Evolutionary conservation across 768 basidiomycete species (phyloP), one percentile per base, ranked within the genome.

Genomic region (Tulasnella sp.): DNA sequence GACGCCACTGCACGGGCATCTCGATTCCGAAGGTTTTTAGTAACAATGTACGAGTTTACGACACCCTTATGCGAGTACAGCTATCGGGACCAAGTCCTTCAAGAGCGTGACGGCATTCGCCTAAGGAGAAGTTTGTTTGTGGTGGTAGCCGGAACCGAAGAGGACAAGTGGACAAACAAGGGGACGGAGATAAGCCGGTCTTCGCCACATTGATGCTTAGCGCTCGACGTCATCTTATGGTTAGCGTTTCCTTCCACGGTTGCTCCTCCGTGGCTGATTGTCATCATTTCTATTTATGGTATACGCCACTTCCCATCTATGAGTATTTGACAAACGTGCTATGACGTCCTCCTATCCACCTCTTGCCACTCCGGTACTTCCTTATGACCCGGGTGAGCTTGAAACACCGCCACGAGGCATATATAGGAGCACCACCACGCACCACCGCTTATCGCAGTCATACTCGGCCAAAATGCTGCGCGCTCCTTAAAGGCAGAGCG

Each of bases 291-390:
- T 68, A 68, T 31, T 68, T 68, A 68, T 31, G 36, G 36, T 34
- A 5, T 31, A 10, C 62, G 27, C 5, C 12, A 10, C 16, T 36
- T 68, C 10, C 62, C 27, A 7, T 36, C 12, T n/a, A 58, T 8
- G 5, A 36, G 16, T 6, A 2, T 68, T 9, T 14, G 31, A 68
- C 34, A 52, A 52, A 52, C 34, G 27, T 68, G 31, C 12, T 36
- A 36, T 68, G 62, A 68, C 62, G 62, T 68, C 31, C 62, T 68
- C 62, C 62, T 68, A 68, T 68, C 62, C 62, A 68, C 62, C n/a
- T 68, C 18, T 36, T 36, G 62, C 62, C 62, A 68, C 52, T 52
- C 52, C 52, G 52, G 52, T 12, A n/a, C 24, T 68, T 68, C 62
- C 62, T 31, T 36, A 68, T 68, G 62, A 68, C 31, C 62, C 12